Base-by-base conservation (phyloP, 1,284 basidiomycete genomes). In the Naganishia cerealis region DNA sequence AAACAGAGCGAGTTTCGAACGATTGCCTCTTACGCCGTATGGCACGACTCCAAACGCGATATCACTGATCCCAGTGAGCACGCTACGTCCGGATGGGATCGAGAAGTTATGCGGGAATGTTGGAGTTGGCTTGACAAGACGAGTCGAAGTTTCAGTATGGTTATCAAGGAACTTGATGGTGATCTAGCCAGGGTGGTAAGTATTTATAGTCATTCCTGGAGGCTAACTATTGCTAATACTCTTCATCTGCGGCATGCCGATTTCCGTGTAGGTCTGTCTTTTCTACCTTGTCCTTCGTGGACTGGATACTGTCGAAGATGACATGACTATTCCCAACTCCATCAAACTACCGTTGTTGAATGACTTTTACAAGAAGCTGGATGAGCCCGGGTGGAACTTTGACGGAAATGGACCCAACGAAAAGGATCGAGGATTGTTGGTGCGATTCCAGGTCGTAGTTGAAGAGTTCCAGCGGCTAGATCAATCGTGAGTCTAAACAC, bases 281-380 rank as follows among this genome's bases (percentile, higher is more conserved):
- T 99, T 97, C 82, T 99, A 99, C 81, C 87, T 99, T 62, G 90
- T 95, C 5, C 86, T 99, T 7, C 87, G 95, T 33, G 95, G 87
- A 0, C 83, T 99, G 39, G 96, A 99, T 81, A 99, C 96, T 13
- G 86, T 99, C 70, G 95, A 99, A 80, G 95, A 99, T 79, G 95
- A 99, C 83, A 99, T 98, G 94, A 92, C 94, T 2, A 87, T 99
- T 68, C 85, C 90, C 1, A 90, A 94, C 79, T 83, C 87, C 13
- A 81, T 88, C 73, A 99, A 99, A 79, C 89, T 95, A 68, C 90
- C 91, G 12, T 76, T 98, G 16, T 84, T 99, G 46, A 87, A 92
- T 52, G 82, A 87, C 16, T 95, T 98, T 81, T 88, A 96, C 82
- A 82, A 88, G 75, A 87, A 90, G 73, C 88, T 92, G 13, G 83